phyloP scores from a whole-genome alignment of 2,329 filamentous ascomycete species.

The Alternaria sp. region DNA sequence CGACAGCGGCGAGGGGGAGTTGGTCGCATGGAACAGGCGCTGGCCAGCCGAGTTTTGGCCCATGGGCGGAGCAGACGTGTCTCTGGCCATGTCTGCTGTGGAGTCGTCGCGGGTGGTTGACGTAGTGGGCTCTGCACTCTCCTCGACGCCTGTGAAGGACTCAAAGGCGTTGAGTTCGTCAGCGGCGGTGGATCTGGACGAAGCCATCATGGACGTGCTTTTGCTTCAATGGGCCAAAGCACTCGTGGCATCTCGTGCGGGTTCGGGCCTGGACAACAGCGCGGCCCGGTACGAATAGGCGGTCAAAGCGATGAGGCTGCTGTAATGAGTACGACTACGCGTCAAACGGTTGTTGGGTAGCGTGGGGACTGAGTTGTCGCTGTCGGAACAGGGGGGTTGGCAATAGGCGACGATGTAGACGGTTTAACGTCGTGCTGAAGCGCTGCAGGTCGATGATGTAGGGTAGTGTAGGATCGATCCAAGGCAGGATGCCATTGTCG shows the following conservation, averaged over 20 bases:
- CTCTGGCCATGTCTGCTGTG: constrained; percentile 20
- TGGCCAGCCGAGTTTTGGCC: constrained; percentile 36
- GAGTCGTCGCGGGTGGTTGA: constrained; percentile 20
- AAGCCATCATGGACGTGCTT: constrained; percentile 32
- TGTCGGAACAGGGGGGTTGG: constrained; percentile 14
- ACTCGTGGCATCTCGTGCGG: constrained; percentile 43
- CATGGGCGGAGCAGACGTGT: constrained; percentile 24
- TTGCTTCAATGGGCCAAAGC: constrained; percentile 32
- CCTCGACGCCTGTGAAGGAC: constrained; percentile 44
- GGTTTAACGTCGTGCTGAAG: constrained; percentile 17
- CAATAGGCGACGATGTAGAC: constrained; percentile 7
- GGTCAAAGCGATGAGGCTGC: constrained; percentile 34
- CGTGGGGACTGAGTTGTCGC: constrained; percentile 22
- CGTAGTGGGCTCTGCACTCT: constrained; percentile 49
- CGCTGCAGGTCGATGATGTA: constrained; percentile 13
- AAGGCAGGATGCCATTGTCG: not conserved
- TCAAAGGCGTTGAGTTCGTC: constrained; percentile 42
- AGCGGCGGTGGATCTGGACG: constrained; percentile 11
- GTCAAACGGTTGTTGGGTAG: constrained; percentile 42
- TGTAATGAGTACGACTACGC: constrained; percentile 28
- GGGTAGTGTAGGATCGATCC: not conserved
- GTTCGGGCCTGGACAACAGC: constrained; percentile 31
- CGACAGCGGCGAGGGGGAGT: constrained; percentile 51
- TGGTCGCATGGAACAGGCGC: constrained; percentile 42
- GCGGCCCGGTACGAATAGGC: constrained; percentile 37